Percentiles rank a stretch among this genome's conserved stretches.
Evolutionary conservation across 768 basidiomycete species (phyloP).

Genomic region (Leucocoprinus birnbaumii): DNA sequence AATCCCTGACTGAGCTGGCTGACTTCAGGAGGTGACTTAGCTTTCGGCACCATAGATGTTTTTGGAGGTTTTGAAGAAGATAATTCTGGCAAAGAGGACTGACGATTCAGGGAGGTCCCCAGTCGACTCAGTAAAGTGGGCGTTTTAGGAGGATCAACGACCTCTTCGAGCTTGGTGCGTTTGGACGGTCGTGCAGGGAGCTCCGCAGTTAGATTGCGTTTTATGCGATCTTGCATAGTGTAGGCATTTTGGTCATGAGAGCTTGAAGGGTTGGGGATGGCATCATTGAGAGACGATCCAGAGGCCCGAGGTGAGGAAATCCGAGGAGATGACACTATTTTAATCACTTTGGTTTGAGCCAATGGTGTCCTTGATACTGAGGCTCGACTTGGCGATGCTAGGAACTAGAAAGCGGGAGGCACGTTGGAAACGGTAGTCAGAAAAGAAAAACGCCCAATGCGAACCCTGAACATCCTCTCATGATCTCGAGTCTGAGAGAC

Average conservation of each 20-base stretch:
- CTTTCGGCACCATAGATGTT: slow-evolving; percentile 2
- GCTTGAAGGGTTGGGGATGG: background rate
- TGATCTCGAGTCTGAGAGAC: slow-evolving; percentile 24
- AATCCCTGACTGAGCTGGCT: slow-evolving; percentile 11
- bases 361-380: background rate
- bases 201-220: background rate
- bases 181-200: slow-evolving; percentile 7
- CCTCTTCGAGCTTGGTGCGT: slow-evolving; percentile 9
- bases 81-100: slow-evolving; percentile 8
- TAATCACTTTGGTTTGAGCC: background rate
- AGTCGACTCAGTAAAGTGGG: slow-evolving; percentile 15
- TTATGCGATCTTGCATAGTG: background rate
- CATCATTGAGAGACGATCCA: background rate
- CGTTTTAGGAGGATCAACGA: background rate
- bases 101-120: slow-evolving; percentile 5
- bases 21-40: background rate
- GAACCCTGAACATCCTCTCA: slow-evolving; percentile 52
- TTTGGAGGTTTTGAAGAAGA: background rate
- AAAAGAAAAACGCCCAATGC: slow-evolving; percentile 37
- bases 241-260: background rate
- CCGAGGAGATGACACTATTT: background rate
- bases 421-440: slow-evolving; percentile 10
- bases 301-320: background rate
- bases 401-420: slow-evolving; percentile 9
- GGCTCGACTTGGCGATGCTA: background rate